Evolutionary conservation across 2,329 filamentous ascomycete genomes (phyloP).

Genomic region (Davidsoniella eucalypti): DNA sequence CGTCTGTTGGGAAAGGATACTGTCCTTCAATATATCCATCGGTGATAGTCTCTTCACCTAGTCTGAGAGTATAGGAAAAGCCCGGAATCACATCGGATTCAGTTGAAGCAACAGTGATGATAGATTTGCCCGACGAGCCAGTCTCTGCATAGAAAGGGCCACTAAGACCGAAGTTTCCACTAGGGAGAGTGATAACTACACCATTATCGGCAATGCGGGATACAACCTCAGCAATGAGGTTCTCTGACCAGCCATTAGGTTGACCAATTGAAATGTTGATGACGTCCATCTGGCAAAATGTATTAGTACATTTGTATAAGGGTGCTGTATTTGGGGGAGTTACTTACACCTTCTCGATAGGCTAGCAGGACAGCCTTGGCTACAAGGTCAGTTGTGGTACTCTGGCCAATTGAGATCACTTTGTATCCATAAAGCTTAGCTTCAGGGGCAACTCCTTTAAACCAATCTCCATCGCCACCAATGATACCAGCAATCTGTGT

Average conservation of each 20-base stretch:
- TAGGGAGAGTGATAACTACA: conserved; percentile 32
- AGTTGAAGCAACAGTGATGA: conserved; percentile 26
- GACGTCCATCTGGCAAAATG: conserved; percentile 18
- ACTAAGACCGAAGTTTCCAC: conserved; percentile 31
- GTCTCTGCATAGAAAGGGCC: conserved; percentile 30
- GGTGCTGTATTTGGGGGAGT: too few species aligned
- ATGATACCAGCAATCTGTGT: conserved; percentile 21
- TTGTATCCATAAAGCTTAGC: conserved; percentile 13
- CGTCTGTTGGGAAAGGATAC: too few species aligned
- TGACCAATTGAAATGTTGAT: conserved; percentile 26
- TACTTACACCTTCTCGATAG: conserved; percentile 17
- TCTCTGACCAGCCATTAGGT: conserved; percentile 23
- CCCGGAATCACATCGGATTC: conserved; percentile 10
- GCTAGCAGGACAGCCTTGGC: conserved; percentile 22
- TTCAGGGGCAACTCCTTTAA: conserved; percentile 16
- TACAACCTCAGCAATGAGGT: conserved; percentile 26
- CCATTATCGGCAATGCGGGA: conserved; percentile 28
- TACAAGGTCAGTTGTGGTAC: conserved; percentile 14
- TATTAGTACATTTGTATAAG: too few species aligned
- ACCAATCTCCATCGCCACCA: conserved; percentile 9
- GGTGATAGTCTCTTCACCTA: too few species aligned
- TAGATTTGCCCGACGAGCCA: conserved; percentile 25
- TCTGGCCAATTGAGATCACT: not conserved
- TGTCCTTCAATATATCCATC: too few species aligned
- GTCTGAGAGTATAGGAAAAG: not conserved